Percentiles rank a stretch among this genome's conserved stretches.
Evolutionary conservation across 2,329 filamentous ascomycete species (phyloP).

Genomic region (Aspergillus puulaauensis): DNA sequence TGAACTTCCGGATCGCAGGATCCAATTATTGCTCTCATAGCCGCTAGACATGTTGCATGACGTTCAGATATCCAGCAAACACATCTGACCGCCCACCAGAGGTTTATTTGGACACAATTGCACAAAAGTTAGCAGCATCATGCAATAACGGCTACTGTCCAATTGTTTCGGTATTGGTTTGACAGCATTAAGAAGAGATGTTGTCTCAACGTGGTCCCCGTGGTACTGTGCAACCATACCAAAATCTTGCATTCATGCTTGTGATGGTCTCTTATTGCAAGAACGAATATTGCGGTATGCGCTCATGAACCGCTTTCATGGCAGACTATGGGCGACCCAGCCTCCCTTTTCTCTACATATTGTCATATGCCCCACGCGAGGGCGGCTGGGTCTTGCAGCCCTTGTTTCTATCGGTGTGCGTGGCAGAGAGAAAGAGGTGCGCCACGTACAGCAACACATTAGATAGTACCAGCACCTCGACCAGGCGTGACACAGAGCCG

Average conservation of each 20-base stretch:
- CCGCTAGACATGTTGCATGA: not conserved
- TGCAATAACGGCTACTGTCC: not conserved
- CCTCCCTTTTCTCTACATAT: not conserved
- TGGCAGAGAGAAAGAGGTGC: not conserved
- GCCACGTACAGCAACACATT: not conserved
- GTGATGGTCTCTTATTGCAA: slow-evolving; percentile 1
- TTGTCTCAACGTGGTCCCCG: slow-evolving; percentile 6
- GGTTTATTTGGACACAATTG: not conserved
- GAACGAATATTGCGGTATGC: not conserved
- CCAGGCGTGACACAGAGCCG: slow-evolving; percentile 4
- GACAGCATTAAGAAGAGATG: not conserved
- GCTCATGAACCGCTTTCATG: not conserved
- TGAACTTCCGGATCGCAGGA: not conserved
- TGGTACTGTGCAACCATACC: slow-evolving; percentile 8
- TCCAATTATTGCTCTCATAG: not conserved
- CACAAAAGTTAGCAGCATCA: not conserved
- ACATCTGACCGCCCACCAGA: not conserved
- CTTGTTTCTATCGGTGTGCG: not conserved
- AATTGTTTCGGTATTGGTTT: not conserved
- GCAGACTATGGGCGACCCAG: not conserved
- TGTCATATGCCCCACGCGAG: not conserved
- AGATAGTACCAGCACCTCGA: not conserved
- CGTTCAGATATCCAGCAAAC: not conserved
- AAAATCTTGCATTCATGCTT: not conserved
- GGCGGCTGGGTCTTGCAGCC: not conserved